Evolutionary conservation across 345 rosid species (phyloP).

Genomic region (Zanthoxylum bungeanum): DNA sequence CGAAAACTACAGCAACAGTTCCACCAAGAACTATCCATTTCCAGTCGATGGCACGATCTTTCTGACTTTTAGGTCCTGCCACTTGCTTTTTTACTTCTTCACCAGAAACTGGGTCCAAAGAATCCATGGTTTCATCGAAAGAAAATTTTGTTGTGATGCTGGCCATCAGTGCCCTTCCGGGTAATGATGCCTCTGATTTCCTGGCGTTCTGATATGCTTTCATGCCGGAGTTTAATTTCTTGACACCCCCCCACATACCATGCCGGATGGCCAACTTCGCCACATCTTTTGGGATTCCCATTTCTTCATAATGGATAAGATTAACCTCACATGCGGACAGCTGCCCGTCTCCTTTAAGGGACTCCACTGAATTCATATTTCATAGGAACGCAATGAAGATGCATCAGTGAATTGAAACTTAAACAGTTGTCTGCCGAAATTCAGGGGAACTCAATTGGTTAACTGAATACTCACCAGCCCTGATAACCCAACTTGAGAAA

Average conservation of each 20-base stretch:
- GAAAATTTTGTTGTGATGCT: constrained; percentile 67
- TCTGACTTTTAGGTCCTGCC: constrained; percentile 24
- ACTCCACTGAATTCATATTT: constrained; percentile 61
- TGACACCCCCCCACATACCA: constrained; percentile 98
- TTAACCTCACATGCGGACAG: constrained; percentile 79
- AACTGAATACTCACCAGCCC: constrained; percentile 53
- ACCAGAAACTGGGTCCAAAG: constrained; percentile 26
- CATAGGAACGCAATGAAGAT: background rate
- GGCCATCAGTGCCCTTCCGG: constrained; percentile 69
- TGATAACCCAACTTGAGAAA: constrained; percentile 91
- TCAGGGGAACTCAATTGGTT: background rate
- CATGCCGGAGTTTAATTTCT: constrained; percentile 79
- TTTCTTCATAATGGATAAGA: constrained; percentile 87
- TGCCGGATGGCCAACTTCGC: constrained; percentile 92
- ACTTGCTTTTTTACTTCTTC: constrained; percentile 39
- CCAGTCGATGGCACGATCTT: constrained; percentile 74
- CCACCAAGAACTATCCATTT: constrained; percentile 87
- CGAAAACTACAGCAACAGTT: constrained; percentile 68
- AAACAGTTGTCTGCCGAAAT: background rate
- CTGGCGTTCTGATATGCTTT: constrained; percentile 82
- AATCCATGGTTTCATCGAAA: constrained; percentile 34
- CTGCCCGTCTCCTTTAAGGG: constrained; percentile 84
- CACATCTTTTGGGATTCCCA: constrained; percentile 98
- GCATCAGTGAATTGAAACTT: background rate
- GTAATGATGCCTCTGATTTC: constrained; percentile 49